Percentiles rank a stretch among this genome's conserved stretches.
Conservation (phyloP, 805 yeast genomes). For the Sungouiozyma intestinalis region DNA sequence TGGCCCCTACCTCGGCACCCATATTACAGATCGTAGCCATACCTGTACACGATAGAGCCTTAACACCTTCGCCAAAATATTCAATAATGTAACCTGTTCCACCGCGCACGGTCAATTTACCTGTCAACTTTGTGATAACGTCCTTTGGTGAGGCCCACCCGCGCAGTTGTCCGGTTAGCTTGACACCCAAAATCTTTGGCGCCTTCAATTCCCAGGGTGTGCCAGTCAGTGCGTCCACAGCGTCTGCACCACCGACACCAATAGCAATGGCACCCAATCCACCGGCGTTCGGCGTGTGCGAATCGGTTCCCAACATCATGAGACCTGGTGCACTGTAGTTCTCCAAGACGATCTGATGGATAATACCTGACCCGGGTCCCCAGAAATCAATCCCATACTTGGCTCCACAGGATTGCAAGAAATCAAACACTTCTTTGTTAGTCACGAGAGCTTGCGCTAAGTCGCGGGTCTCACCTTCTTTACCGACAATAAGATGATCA, state of each 20-base stretch:
- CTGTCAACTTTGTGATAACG: slow-evolving; percentile 87
- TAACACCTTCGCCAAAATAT: slow-evolving; percentile 93
- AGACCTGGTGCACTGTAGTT: slow-evolving; percentile 95
- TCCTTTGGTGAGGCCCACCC: slow-evolving; percentile 99
- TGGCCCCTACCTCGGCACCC: slow-evolving; percentile 99
- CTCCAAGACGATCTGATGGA: slow-evolving; percentile 94
- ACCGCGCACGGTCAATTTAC: slow-evolving; percentile 88
- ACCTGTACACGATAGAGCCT: slow-evolving; percentile 87
- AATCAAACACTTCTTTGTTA: slow-evolving; percentile 92
- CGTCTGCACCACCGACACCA: slow-evolving; percentile 99
- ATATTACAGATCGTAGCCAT: slow-evolving; percentile 99
- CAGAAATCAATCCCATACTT: slow-evolving; percentile 96
- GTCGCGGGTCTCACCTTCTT: slow-evolving; percentile 82
- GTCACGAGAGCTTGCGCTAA: slow-evolving; percentile 69
- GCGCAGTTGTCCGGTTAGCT: slow-evolving; percentile 74
- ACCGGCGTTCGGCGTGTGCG: slow-evolving; percentile 99
- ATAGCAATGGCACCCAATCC: slow-evolving; percentile 97
- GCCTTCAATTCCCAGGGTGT: slow-evolving; percentile 99
- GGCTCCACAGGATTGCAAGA: slow-evolving; percentile 83
- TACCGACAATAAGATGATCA: slow-evolving; percentile 96
- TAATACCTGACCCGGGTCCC: slow-evolving; percentile 99
- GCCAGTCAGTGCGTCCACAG: slow-evolving; percentile 94
- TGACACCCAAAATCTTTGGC: slow-evolving; percentile 89
- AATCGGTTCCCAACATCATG: slow-evolving; percentile 96
- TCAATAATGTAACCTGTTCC: slow-evolving; percentile 96